These are phyloP conservation scores for Gymnopus androsaceus DNA, from an alignment of 1,284 basidiomycete species.

Conservation along the genomic window DNA sequence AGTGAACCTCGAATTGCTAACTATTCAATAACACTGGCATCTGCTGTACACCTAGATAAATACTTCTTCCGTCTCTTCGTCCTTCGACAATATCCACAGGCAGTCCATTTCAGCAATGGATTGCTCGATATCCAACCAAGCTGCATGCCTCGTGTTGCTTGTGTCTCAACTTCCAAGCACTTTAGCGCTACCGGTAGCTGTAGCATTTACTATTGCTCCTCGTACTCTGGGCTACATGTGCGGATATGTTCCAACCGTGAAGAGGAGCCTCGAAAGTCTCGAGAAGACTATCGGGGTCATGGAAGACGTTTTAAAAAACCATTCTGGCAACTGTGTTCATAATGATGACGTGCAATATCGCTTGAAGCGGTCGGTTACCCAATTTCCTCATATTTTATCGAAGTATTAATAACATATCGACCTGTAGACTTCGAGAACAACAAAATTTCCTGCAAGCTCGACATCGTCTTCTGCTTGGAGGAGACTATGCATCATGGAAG, in stretches of 20 bases:
- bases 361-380: not conserved
- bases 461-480: too few species aligned
- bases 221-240: not conserved
- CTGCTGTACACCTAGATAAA: too few species aligned
- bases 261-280: not conserved
- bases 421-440: not conserved
- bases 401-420: too few species aligned
- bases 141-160: not conserved
- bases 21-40: too few species aligned
- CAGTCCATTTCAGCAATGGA: not conserved
- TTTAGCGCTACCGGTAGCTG: not conserved
- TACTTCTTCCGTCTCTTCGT: too few species aligned
- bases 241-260: not conserved
- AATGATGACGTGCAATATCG: too few species aligned
- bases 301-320: not conserved
- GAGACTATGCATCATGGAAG: not conserved
- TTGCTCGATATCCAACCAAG: not conserved
- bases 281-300: not conserved
- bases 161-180: not conserved
- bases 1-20: too few species aligned
- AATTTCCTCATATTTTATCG: too few species aligned
- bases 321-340: too few species aligned
- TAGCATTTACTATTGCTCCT: not conserved
- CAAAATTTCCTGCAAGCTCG: not conserved
- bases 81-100: too few species aligned